Evolutionary conservation across 164 flowering plant genomes (phyloP), one percentile per base, ranked within the genome.

Genomic region (Sextonia rubra): DNA sequence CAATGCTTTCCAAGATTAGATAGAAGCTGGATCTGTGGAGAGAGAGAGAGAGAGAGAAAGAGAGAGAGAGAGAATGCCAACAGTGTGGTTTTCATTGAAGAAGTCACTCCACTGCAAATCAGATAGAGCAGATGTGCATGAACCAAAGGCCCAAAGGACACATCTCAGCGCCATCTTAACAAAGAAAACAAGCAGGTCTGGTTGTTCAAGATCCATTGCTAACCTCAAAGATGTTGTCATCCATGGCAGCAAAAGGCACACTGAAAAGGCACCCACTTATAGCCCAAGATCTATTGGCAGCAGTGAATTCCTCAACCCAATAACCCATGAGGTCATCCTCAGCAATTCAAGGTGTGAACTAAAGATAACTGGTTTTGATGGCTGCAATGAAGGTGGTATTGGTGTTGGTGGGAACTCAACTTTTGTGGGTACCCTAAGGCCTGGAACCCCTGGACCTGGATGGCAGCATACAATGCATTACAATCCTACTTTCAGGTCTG

Each of bases 201-300:
- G 99, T 1, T 95, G 99, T 73, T 93, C 99, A 72, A 88, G 96
- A 87, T 95, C 99, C 30, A 93, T 95, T 60, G 89, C 98, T 24
- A 95, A 93, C 79, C 94, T 95, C 73, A 93, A 86, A 76, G 99
- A 95, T 83, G 99, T 91, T 3, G 91, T 93, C 70, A 93, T 91
- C 82, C 96, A 96, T 47, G 66, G 74, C 8, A 91, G 94, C 83
- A 91, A 89, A 71, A 84, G 92, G 69, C 99, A 93, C 69, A 23
- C 82, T 30, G 92, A 93, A 11, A 90, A 78, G 83, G 96, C 97
- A 18, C 87, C 97, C 26, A 86, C 85, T 76, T 89, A 90, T 77
- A 95, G 99, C 68, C 99, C 99, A 44, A 88, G 98, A 73, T 95
- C 99, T 58, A 93, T 95, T 22, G 98, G 98, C 11, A 95, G 99